These are phyloP conservation scores for Vitis hybrid DNA, from an alignment of 177 flowering plant species.

Conservation along the genomic window DNA sequence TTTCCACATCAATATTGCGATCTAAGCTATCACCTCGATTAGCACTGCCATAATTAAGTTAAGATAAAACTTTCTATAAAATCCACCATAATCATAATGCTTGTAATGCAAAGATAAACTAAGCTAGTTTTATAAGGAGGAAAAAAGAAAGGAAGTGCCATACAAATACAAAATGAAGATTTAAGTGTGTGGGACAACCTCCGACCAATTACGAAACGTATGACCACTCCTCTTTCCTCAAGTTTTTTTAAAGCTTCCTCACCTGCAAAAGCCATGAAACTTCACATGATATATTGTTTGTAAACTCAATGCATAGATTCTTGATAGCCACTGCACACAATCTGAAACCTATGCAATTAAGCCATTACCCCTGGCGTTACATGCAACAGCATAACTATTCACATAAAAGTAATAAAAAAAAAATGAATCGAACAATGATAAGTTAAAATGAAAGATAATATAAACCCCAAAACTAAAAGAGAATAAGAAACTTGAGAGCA, in stretches of 20 bases:
- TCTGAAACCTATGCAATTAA: background rate
- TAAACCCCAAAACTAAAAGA: too few relatives aligned
- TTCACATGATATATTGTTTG: background rate
- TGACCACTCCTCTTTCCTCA: constrained; percentile 86
- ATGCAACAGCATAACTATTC: background rate
- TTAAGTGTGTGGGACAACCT: constrained; percentile 54
- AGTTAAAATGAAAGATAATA: background rate
- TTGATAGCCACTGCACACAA: background rate
- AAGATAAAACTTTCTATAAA: constrained; percentile 12
- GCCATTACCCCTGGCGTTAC: background rate
- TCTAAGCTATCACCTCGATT: constrained; percentile 99
- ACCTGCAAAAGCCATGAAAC: constrained; percentile 43
- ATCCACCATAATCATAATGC: background rate
- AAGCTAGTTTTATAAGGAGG: background rate
- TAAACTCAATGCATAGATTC: background rate
- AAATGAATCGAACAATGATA: background rate
- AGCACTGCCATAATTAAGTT: constrained; percentile 59
- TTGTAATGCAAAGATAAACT: background rate
- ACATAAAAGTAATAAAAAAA: background rate
- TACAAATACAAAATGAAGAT: background rate
- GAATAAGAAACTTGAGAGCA: too few relatives aligned
- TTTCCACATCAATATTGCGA: constrained; percentile 86
- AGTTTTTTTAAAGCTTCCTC: constrained; percentile 70
- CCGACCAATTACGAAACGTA: constrained; percentile 98
- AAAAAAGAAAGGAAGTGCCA: background rate